These are phyloP conservation scores for Pichia terricola DNA, from an alignment of 1,139 yeast genomes.

Conservation along the genomic window DNA sequence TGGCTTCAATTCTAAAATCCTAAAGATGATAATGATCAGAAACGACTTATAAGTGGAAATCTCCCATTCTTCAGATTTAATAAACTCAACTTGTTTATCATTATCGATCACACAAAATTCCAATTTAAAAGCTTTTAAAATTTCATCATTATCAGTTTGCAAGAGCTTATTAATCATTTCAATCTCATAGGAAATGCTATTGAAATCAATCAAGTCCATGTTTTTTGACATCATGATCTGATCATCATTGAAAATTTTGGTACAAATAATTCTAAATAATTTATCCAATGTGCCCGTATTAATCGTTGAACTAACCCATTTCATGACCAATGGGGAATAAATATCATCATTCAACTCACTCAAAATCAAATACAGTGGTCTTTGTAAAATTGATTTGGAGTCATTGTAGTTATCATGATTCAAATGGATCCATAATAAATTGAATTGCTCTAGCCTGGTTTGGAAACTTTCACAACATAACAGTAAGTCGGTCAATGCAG, in stretches of 20 bases:
- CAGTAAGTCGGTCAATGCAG: slow-evolving; percentile 45
- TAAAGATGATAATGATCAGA: slow-evolving; percentile 37
- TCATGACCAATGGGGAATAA: slow-evolving; percentile 36
- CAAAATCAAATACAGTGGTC: slow-evolving; percentile 60
- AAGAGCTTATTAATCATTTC: slow-evolving; percentile 43
- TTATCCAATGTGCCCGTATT: slow-evolving; percentile 50
- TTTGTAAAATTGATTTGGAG: slow-evolving; percentile 39
- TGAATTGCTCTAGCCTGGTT: slow-evolving; percentile 39
- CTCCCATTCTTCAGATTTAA: slow-evolving; percentile 38
- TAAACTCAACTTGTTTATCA: slow-evolving; percentile 30
- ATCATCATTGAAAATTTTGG: slow-evolving; percentile 36
- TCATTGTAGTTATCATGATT: slow-evolving; percentile 25
- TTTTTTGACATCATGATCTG: slow-evolving; percentile 22
- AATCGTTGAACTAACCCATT: slow-evolving; percentile 48
- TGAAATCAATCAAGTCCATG: slow-evolving; percentile 42
- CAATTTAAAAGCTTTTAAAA: slow-evolving; percentile 39
- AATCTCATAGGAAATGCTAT: slow-evolving; percentile 48
- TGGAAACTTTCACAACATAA: slow-evolving; percentile 26
- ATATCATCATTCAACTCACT: slow-evolving; percentile 48
- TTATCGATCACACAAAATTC: slow-evolving; percentile 50
- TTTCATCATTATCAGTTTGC: slow-evolving; percentile 30
- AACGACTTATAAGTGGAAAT: slow-evolving; percentile 57
- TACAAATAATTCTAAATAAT: slow-evolving; percentile 46
- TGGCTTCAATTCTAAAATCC: slow-evolving; percentile 31
- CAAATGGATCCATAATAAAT: slow-evolving; percentile 54